phyloP scores from a whole-genome alignment of 495 filamentous ascomycete species.

The Xylaria nigripes region DNA sequence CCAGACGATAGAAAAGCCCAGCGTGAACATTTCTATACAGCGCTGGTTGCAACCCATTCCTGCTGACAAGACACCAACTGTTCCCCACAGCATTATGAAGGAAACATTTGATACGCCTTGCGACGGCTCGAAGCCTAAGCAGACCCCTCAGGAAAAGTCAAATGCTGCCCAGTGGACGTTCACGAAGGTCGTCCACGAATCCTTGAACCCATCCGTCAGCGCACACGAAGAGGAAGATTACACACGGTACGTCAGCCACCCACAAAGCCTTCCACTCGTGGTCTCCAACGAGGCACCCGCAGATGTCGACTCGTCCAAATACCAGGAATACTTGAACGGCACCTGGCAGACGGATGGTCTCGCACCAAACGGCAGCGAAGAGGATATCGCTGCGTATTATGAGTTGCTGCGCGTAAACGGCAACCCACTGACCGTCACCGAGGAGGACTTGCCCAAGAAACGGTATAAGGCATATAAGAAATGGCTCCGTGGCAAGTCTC shows the following conservation, averaged over 20 bases:
- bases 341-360: slow-evolving; percentile 38
- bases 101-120: slow-evolving; percentile 24
- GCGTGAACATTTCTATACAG: slow-evolving; percentile 37
- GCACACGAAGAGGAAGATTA: slow-evolving; percentile 75
- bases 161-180: slow-evolving; percentile 77
- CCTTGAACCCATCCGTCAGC: slow-evolving; percentile 70
- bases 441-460: slow-evolving; percentile 80
- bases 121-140: slow-evolving; percentile 26
- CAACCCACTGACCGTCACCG: slow-evolving; percentile 77
- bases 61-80: slow-evolving; percentile 27
- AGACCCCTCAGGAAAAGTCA: slow-evolving; percentile 51
- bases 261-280: slow-evolving; percentile 80
- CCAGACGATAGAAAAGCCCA: slow-evolving; percentile 29
- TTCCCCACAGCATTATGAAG: slow-evolving; percentile 43
- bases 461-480: slow-evolving; percentile 92
- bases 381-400: slow-evolving; percentile 64
- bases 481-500: slow-evolving; percentile 84
- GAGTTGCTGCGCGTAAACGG: slow-evolving; percentile 70
- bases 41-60: slow-evolving; percentile 45
- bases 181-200: slow-evolving; percentile 70
- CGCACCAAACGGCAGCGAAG: slow-evolving; percentile 36
- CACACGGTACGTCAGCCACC: slow-evolving; percentile 82
- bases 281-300: slow-evolving; percentile 57
- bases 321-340: slow-evolving; percentile 63
- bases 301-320: slow-evolving; percentile 51